Evolutionary conservation across 176 grass and related monocot species (phyloP).

Genomic region (sorghum (Sorghum bicolor)): DNA sequence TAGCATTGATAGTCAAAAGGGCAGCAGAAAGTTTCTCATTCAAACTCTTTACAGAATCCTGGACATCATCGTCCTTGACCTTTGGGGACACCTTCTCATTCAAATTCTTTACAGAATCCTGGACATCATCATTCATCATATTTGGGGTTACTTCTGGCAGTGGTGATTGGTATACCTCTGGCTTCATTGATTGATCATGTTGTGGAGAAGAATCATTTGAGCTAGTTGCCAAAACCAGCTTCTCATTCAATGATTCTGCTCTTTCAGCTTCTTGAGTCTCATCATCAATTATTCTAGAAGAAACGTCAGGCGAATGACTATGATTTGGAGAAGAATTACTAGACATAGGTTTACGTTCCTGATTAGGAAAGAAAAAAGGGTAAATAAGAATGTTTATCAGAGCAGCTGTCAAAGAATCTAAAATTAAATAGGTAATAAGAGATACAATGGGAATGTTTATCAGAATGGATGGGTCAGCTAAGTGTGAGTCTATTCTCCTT

Average conservation of each 20-base stretch:
- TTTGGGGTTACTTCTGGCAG: conserved; percentile 29
- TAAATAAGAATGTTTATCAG: conserved; percentile 27
- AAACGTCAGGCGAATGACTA: conserved; percentile 44
- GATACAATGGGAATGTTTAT: background rate
- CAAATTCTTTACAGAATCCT: conserved; percentile 64
- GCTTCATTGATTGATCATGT: conserved; percentile 26
- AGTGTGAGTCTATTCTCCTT: background rate
- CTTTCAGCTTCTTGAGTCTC: conserved; percentile 40
- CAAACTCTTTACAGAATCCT: conserved; percentile 73
- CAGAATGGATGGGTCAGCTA: background rate
- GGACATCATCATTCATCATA: conserved; percentile 24
- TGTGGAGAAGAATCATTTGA: conserved; percentile 40
- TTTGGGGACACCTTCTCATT: conserved; percentile 46
- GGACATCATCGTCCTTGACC: conserved; percentile 25
- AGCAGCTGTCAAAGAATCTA: conserved; percentile 6
- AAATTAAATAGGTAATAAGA: background rate
- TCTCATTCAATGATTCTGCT: conserved; percentile 35
- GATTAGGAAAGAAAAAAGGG: conserved; percentile 4
- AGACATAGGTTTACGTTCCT: conserved; percentile 41
- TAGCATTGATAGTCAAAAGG: conserved; percentile 72
- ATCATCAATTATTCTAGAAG: conserved; percentile 42
- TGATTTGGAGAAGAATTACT: conserved; percentile 46
- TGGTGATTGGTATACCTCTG: conserved; percentile 16
- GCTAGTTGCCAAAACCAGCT: conserved; percentile 18
- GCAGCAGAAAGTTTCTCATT: conserved; percentile 83